These are phyloP conservation scores for Dioscorea dumetorum DNA, from an alignment of 106 monocot species.

Conservation along the genomic window DNA sequence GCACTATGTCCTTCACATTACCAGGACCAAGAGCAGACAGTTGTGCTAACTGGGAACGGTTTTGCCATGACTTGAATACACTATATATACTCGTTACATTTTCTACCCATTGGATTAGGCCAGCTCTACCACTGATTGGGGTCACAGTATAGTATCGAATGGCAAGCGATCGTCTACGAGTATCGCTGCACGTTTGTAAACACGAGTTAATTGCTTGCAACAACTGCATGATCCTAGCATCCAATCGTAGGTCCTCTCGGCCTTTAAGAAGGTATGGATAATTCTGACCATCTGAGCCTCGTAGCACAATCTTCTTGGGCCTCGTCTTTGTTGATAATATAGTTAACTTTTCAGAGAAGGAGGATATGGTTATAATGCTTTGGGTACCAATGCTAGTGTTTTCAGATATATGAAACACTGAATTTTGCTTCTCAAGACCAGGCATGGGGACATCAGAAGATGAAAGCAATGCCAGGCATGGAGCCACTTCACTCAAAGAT, in stretches of 20 bases:
- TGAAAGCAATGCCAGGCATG: constrained; percentile 52
- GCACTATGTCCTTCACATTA: constrained; percentile 32
- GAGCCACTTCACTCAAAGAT: constrained; percentile 75
- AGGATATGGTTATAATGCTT: constrained; percentile 73
- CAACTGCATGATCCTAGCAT: constrained; percentile 97
- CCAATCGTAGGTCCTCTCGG: constrained; percentile 95
- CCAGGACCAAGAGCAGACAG: constrained; percentile 39
- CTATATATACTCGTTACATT: constrained; percentile 93
- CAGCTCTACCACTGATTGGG: constrained; percentile 92
- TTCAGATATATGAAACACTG: constrained; percentile 14
- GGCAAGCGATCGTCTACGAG: constrained; percentile 37
- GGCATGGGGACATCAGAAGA: constrained; percentile 96
- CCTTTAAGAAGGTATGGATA: constrained; percentile 97
- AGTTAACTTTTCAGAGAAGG: constrained; percentile 67
- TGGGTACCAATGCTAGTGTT: constrained; percentile 17
- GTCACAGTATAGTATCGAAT: constrained; percentile 93
- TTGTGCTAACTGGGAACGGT: constrained; percentile 56
- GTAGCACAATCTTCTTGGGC: constrained; percentile 83
- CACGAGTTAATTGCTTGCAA: constrained; percentile 76
- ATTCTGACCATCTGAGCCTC: constrained; percentile 86
- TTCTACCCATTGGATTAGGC: constrained; percentile 97
- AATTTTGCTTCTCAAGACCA: constrained; percentile 77
- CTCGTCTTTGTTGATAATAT: constrained; percentile 96
- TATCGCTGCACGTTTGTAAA: constrained; percentile 42
- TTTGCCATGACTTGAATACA: constrained; percentile 92